Base-by-base conservation (phyloP, 768 basidiomycete species). In the Serendipita indica region DNA sequence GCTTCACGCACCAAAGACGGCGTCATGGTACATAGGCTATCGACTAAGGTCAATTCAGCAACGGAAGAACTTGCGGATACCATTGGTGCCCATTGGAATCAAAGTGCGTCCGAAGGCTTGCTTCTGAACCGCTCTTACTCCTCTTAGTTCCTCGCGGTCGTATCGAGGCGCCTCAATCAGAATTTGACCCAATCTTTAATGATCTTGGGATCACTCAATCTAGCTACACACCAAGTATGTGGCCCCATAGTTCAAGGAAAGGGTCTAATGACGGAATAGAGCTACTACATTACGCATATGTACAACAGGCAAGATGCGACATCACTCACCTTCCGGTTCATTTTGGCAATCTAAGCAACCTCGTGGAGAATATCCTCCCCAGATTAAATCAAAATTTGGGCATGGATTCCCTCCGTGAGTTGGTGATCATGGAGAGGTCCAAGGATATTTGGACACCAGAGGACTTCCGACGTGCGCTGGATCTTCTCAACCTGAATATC, bases 241-340 rank as follows among this genome's bases (percentile, higher is more conserved):
- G 10, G 1, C 33, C 59, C 28, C 18, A 16, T 41, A 56, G 28
- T 37, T 28, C 52, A 62, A 41, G 46, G 49, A 56, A 33, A 61
- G 13, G 14, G 12, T 33, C 61, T 18, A 60, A 45, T 46, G 43
- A 13, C 39, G 28, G 35, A 27, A 18, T 63, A 90, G 88, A 84
- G 22, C 72, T 87, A 12, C 74, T 91, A 57, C 72, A 73, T n/a
- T 89, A 87, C 67, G 86, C 82, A 0, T 91, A 90, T 65, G 69
- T 82, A 58, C 82, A 86, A 0, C 86, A 90, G 68, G 84, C 81
- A 65, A 83, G 86, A 60, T 91, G 89, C 68, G 81, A 89, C 64
- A 86, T 86, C 30, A 71, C 69, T 2, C 70, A 74, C 34, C 89
- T 86, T 0, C 63, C 79, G 3, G 66, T 70, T 13, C 84, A 88